A percentile compares a stretch with the other conserved stretches of the same genome.
phyloP scores from a whole-genome alignment of 2,329 filamentous ascomycete genomes.

The Fusarium hainanense region DNA sequence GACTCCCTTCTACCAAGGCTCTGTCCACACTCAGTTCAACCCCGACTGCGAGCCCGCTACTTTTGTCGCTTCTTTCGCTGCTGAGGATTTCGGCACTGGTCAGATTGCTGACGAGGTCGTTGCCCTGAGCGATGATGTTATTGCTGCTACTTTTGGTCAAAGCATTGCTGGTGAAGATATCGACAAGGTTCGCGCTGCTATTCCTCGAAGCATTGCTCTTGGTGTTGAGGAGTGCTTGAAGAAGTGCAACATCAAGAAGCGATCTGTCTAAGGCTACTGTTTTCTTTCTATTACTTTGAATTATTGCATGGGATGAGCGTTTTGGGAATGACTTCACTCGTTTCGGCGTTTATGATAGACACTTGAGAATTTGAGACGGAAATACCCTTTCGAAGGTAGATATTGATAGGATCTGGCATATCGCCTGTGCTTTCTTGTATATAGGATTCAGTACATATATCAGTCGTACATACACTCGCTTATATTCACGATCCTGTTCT shows the following conservation, averaged over 20 bases:
- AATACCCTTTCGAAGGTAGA: constrained; percentile 8
- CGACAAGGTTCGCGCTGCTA: constrained; percentile 54
- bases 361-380: not conserved
- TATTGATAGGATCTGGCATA: not conserved
- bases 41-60: constrained; percentile 62
- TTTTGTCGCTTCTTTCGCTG: constrained; percentile 62
- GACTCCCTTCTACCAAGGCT: constrained; percentile 66
- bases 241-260: constrained; percentile 52
- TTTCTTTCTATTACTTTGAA: not conserved
- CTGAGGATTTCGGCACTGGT: constrained; percentile 64
- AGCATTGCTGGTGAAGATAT: constrained; percentile 60
- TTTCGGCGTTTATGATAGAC: constrained; percentile 17
- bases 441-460: not conserved
- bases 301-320: not conserved
- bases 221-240: constrained; percentile 64
- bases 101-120: constrained; percentile 64
- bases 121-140: constrained; percentile 57
- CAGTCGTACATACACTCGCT: not conserved
- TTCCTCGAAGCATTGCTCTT: constrained; percentile 61
- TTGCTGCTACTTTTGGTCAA: constrained; percentile 60
- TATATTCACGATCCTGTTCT: not conserved
- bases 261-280: constrained; percentile 44
- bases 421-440: not conserved
- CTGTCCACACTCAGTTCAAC: constrained; percentile 67
- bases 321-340: not conserved